Conservation (phyloP, 2,329 filamentous ascomycete genomes). For the Sporothrix humicola region DNA sequence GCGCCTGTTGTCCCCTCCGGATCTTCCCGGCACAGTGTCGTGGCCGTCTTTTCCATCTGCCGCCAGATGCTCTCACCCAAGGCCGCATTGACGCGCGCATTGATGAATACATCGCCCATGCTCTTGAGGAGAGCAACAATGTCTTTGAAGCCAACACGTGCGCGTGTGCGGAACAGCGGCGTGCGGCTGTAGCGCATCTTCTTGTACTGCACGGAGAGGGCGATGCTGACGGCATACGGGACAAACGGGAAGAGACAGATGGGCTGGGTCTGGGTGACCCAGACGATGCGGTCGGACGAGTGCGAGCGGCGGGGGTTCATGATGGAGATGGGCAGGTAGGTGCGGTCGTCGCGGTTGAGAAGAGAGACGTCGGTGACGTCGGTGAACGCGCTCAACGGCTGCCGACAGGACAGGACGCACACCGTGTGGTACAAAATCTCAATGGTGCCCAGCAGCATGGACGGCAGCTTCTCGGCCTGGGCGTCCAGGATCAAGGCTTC, state of each 20-base stretch:
- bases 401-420: conserved; percentile 66
- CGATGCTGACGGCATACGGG: conserved; percentile 65
- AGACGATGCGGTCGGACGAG: conserved; percentile 63
- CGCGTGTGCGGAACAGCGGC: conserved; percentile 63
- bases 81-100: conserved; percentile 59
- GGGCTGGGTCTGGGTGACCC: conserved; percentile 58
- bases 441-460: conserved; percentile 60
- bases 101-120: conserved; percentile 64
- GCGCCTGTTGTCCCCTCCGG: conserved; percentile 1
- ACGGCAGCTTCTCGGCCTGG: conserved; percentile 56
- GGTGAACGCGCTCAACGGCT: conserved; percentile 46
- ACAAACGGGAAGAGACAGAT: conserved; percentile 63
- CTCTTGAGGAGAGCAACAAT: conserved; percentile 60
- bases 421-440: conserved; percentile 69
- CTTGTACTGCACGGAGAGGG: conserved; percentile 66
- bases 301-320: conserved; percentile 63
- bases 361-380: conserved; percentile 37
- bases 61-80: conserved; percentile 61
- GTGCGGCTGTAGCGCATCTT: conserved; percentile 67
- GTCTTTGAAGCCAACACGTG: conserved; percentile 59
- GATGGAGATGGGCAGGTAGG: conserved; percentile 53
- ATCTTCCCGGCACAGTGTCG: conserved; percentile 45
- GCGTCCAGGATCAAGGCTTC: conserved; percentile 63
- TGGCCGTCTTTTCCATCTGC: conserved; percentile 62
- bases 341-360: conserved; percentile 48